phyloP scores from a whole-genome alignment of 306 rosid genomes.

The Glycine soja region DNA sequence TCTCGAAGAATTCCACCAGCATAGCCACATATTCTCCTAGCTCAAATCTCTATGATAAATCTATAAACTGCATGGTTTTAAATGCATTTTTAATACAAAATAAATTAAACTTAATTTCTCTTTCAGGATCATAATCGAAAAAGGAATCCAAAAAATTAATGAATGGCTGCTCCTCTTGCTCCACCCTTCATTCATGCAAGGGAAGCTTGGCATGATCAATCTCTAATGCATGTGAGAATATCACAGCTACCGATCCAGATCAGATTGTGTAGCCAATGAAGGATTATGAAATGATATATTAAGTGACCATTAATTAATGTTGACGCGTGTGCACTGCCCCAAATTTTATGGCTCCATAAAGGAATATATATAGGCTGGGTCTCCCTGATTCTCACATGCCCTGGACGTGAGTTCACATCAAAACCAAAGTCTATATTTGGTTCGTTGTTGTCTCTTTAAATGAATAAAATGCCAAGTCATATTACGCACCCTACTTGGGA shows the following conservation, averaged over 20 bases:
- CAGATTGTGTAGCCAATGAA: constrained; percentile 49
- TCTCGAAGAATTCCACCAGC: constrained; percentile 27
- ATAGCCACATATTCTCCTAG: constrained; percentile 27
- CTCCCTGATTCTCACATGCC: constrained; percentile 49
- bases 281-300: constrained; percentile 21
- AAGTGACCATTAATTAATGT: constrained; percentile 39
- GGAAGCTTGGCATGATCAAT: not conserved
- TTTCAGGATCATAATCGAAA: not conserved
- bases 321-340: constrained; percentile 50
- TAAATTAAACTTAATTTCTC: not conserved
- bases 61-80: constrained; percentile 12
- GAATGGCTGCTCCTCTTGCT: constrained; percentile 15
- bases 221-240: constrained; percentile 58
- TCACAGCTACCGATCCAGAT: constrained; percentile 49
- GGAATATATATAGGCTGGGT: constrained; percentile 41
- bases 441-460: constrained; percentile 21
- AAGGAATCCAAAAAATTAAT: constrained; percentile 40
- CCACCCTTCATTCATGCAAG: constrained; percentile 30
- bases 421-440: constrained; percentile 29
- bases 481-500: not conserved
- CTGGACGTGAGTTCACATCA: constrained; percentile 46
- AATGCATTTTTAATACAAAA: not conserved
- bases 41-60: constrained; percentile 52
- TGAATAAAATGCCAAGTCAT: constrained; percentile 48
- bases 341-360: constrained; percentile 45